phyloP scores from a whole-genome alignment of 2,329 filamentous ascomycete species.

The Talaromyces sp. region DNA sequence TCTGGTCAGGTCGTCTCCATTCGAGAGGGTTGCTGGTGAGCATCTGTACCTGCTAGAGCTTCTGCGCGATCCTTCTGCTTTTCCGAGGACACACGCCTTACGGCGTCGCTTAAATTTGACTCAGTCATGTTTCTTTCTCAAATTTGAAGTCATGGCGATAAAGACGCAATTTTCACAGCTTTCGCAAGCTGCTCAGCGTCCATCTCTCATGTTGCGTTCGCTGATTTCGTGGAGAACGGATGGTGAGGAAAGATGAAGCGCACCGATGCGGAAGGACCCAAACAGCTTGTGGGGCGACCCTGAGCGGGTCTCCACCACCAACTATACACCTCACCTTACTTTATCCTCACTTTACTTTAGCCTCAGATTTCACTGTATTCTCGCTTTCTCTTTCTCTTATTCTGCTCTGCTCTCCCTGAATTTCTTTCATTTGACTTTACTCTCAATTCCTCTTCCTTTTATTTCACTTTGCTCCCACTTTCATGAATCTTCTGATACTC shows the following conservation, averaged over 20 bases:
- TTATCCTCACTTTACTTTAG: background rate
- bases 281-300: background rate
- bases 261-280: background rate
- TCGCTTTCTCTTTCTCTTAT: no score
- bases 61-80: conserved; percentile 42
- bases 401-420: no score
- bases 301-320: background rate
- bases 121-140: conserved; percentile 29
- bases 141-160: background rate
- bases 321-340: background rate
- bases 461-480: background rate
- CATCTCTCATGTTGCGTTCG: background rate
- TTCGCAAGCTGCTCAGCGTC: background rate
- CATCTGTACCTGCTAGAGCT: conserved; percentile 42
- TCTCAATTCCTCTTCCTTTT: background rate
- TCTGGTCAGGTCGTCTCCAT: conserved; percentile 12
- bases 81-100: conserved; percentile 38
- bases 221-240: background rate
- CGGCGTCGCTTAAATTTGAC: conserved; percentile 35
- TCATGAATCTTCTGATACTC: background rate
- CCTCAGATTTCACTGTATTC: background rate
- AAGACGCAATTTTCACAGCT: background rate
- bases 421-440: no score
- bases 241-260: background rate
- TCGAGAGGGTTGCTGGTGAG: background rate